Base-by-base conservation (phyloP, 371 early-diverging fungal genomes). In the Apophysomyces elegans region DNA sequence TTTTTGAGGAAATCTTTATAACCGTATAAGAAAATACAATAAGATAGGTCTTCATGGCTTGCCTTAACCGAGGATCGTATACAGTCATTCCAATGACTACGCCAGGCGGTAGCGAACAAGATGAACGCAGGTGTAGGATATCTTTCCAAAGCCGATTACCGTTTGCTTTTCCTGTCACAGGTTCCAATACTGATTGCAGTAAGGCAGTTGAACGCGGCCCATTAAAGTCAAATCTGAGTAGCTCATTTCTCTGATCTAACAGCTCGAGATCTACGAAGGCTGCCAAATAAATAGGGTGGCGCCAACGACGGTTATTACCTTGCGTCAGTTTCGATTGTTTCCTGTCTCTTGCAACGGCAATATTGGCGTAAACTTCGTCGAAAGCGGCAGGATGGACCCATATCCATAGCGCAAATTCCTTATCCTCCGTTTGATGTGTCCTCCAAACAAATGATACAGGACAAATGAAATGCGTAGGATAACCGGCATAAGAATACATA, bases 151-250 rank as follows among this genome's bases (percentile, higher is more conserved):
- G 44, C 61, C 76, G 59, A 50, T 11, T 37, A n/a, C 50, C 44
- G 18, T 62, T 62, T 18, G 39, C 21, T 2, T 47, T 37, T 5
- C 11, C 39, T 4, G 54, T 32, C 1, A 72, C 65, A n/a, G 83
- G 76, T 21, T 84, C 75, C 35, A 92, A 63, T 35, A 85, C 76
- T 3, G 89, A 79, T 43, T 84, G 84, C 58, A 94, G 70, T 5
- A 92, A 69, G 11, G 93, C 90, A 7, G 90, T 89, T 8, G 91
- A 80, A 6, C 93, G 79, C 12, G 93, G 93, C 18, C 95, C 95
- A 1, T 87, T 87, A 37, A 94, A 79, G 57, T 93, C 91, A 72
- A 93, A 93, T 56, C 85, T 76, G 7, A 86, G 67, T 6, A 90
- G 47, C 1, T 84, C 72, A 37, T 80, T 69, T 45, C 83, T 75